Conservation (phyloP, 495 filamentous ascomycete species). For the Daldinia childiae region DNA sequence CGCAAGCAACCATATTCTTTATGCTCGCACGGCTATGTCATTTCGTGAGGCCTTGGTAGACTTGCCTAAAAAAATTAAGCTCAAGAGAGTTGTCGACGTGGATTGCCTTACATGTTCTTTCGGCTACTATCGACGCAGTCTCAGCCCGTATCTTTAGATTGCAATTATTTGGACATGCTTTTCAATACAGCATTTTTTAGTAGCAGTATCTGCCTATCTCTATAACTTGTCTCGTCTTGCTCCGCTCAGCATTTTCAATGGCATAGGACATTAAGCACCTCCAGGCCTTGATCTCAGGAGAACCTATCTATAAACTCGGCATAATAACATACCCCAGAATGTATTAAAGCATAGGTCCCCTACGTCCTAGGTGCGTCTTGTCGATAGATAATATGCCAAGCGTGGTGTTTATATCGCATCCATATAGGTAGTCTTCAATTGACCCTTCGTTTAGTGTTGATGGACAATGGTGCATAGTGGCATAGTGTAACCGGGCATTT, state of each 20-base stretch:
- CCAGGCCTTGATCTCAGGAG: not conserved
- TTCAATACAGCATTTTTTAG: not conserved
- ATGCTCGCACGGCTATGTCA: constrained; percentile 30
- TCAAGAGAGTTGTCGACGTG: constrained; percentile 35
- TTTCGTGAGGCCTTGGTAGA: constrained; percentile 16
- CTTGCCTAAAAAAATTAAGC: constrained; percentile 13
- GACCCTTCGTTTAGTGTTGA: not conserved
- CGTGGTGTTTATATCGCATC: not conserved
- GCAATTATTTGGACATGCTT: too few relatives aligned
- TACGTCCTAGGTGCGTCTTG: not conserved
- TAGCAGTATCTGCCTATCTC: not conserved
- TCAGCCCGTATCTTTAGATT: not conserved
- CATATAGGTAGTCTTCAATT: not conserved
- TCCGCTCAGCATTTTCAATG: not conserved
- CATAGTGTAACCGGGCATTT: not conserved
- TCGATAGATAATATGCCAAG: not conserved
- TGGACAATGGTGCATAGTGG: not conserved
- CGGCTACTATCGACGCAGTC: constrained; percentile 25
- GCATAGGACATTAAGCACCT: not conserved
- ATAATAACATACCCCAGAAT: not conserved
- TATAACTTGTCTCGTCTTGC: not conserved
- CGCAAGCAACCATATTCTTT: constrained; percentile 22
- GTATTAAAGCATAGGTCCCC: not conserved
- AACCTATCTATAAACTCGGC: not conserved
- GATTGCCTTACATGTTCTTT: constrained; percentile 22